phyloP scores from a whole-genome alignment of 177 flowering plant genomes.

The Vitis hybrid region DNA sequence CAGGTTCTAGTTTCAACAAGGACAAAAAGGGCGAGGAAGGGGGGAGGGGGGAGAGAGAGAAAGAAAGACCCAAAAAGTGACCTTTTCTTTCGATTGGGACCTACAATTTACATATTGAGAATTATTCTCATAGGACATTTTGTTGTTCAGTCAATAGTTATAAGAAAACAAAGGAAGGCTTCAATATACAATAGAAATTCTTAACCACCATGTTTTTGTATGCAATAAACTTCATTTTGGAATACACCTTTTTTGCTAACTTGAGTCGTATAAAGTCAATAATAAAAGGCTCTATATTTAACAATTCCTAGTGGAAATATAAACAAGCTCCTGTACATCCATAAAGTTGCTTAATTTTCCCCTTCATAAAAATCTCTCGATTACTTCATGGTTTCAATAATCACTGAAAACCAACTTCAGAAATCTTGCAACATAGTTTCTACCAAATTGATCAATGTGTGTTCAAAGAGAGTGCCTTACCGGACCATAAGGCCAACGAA shows the following conservation, averaged over 20 bases:
- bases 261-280: not conserved
- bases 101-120: too few species aligned
- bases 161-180: too few species aligned
- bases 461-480: conserved; percentile 45
- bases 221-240: not conserved
- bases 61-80: too few species aligned
- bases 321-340: not conserved
- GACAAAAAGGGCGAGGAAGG: too few species aligned
- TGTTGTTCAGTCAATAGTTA: too few species aligned
- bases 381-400: not conserved
- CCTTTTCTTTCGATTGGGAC: too few species aligned
- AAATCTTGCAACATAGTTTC: not conserved
- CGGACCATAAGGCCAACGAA: conserved; percentile 99
- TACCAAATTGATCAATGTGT: not conserved
- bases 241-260: not conserved
- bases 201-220: not conserved
- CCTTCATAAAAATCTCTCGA: not conserved
- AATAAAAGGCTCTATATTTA: not conserved
- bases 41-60: too few species aligned
- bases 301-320: not conserved
- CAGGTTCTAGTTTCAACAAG: too few species aligned
- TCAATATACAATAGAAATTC: not conserved
- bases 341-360: not conserved
- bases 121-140: too few species aligned
- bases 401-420: not conserved